phyloP scores from a whole-genome alignment of 225 moss, liverwort and hornwort genomes.

The Anthoceros angustus region DNA sequence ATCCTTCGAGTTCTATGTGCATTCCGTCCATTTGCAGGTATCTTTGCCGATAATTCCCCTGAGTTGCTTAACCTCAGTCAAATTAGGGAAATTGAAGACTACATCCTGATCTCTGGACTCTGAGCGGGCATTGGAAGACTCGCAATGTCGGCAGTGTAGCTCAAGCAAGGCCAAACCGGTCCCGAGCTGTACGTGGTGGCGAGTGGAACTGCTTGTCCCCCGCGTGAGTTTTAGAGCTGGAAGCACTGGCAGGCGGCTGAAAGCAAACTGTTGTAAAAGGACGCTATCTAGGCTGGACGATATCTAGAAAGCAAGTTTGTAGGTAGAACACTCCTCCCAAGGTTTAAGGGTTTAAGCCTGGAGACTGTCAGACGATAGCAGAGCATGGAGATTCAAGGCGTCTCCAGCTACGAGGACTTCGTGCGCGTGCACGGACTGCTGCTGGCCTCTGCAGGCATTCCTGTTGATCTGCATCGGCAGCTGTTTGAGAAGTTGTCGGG shows the following conservation, averaged over 20 bases:
- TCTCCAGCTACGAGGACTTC: conserved; percentile 35
- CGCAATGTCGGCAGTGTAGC: neutral
- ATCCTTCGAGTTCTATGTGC: neutral
- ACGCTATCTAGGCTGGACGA: too few species aligned
- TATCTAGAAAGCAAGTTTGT: too few species aligned
- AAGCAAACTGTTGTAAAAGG: too few species aligned
- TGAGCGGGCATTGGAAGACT: neutral
- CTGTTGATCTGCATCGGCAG: conserved; percentile 30
- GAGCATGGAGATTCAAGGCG: neutral
- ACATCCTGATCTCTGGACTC: neutral
- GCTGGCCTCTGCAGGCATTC: conserved; percentile 62
- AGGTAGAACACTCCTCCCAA: neutral
- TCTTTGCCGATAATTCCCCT: neutral
- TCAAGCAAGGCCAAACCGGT: neutral
- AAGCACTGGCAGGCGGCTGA: too few species aligned
- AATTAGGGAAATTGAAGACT: neutral
- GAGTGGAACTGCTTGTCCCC: too few species aligned
- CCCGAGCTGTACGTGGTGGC: too few species aligned
- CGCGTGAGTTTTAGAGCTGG: too few species aligned
- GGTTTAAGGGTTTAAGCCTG: neutral
- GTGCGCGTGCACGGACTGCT: conserved; percentile 50
- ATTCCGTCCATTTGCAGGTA: neutral
- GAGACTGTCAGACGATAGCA: neutral
- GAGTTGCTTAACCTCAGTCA: neutral
- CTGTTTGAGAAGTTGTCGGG: conserved; percentile 51